phyloP scores from a whole-genome alignment of 805 yeast species.

The Metschnikowia anglica region DNA sequence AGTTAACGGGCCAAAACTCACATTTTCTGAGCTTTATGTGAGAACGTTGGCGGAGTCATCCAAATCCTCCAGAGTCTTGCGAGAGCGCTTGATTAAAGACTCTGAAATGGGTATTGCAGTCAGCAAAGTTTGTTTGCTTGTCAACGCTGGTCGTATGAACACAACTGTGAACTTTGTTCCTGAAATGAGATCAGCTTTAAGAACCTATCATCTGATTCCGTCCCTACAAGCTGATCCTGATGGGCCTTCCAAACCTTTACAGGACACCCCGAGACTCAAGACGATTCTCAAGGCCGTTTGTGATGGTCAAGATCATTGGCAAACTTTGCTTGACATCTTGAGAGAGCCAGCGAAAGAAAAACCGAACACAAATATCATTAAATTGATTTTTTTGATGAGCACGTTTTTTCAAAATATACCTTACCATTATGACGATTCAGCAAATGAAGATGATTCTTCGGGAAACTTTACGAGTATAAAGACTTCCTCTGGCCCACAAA shows the following conservation, averaged over 20 bases:
- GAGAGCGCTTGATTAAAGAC: constrained; percentile 70
- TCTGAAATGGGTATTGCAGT: constrained; percentile 65
- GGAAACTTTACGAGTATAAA: constrained; percentile 9
- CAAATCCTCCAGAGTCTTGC: constrained; percentile 77
- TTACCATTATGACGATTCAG: constrained; percentile 24
- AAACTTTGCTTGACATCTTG: constrained; percentile 47
- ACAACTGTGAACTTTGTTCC: constrained; percentile 93
- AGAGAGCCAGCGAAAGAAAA: constrained; percentile 29
- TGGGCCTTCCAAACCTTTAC: constrained; percentile 64
- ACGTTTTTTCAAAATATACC: constrained; percentile 58
- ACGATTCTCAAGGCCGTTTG: constrained; percentile 85
- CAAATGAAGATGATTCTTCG: constrained; percentile 11
- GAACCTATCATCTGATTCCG: constrained; percentile 94
- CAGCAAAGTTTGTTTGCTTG: constrained; percentile 79
- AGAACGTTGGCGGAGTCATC: constrained; percentile 78
- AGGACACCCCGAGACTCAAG: constrained; percentile 92
- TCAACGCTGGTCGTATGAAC: constrained; percentile 90
- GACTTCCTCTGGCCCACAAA: constrained; percentile 19
- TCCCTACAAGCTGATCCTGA: constrained; percentile 71
- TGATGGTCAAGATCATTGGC: constrained; percentile 59
- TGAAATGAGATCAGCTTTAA: constrained; percentile 89
- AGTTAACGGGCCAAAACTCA: constrained; percentile 47
- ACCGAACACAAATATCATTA: constrained; percentile 63
- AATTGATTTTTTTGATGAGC: constrained; percentile 71
- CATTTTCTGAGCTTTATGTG: constrained; percentile 82